Conservation (phyloP, 1,284 basidiomycete genomes). For the Inonotus hispidus region DNA sequence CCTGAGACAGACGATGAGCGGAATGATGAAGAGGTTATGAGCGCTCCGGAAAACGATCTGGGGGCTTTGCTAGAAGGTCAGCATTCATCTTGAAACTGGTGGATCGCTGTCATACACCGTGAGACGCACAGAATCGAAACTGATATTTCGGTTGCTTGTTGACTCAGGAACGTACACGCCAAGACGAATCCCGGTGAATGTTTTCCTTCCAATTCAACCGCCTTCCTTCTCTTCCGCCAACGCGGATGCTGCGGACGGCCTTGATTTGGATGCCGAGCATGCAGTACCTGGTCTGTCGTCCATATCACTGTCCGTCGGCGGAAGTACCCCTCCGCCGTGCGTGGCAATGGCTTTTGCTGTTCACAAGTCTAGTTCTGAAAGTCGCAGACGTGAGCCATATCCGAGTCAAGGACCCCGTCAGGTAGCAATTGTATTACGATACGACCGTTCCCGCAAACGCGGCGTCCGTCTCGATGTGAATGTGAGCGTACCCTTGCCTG, state of each 20-base stretch:
- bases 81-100: neutral
- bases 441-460: slow-evolving; percentile 14
- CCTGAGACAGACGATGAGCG: slow-evolving; percentile 16
- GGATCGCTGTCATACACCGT: neutral
- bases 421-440: slow-evolving; percentile 7
- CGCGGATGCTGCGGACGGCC: neutral
- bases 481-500: neutral
- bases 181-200: slow-evolving; percentile 14
- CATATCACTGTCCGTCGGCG: neutral
- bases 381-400: neutral
- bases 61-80: slow-evolving; percentile 32
- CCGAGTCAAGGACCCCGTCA: neutral
- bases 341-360: slow-evolving; percentile 4
- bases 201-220: slow-evolving; percentile 12
- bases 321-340: slow-evolving; percentile 3
- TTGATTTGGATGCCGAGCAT: slow-evolving; percentile 6
- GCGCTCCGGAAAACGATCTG: slow-evolving; percentile 46
- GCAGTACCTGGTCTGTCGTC: slow-evolving; percentile 12
- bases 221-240: neutral
- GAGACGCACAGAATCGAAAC: neutral
- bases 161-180: slow-evolving; percentile 13
- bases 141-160: neutral
- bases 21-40: slow-evolving; percentile 27
- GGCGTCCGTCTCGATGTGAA: slow-evolving; percentile 14
- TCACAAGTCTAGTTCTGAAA: neutral